Base-by-base conservation (phyloP, 2,329 filamentous ascomycete genomes). In the Colletotrichum tanaceti region DNA sequence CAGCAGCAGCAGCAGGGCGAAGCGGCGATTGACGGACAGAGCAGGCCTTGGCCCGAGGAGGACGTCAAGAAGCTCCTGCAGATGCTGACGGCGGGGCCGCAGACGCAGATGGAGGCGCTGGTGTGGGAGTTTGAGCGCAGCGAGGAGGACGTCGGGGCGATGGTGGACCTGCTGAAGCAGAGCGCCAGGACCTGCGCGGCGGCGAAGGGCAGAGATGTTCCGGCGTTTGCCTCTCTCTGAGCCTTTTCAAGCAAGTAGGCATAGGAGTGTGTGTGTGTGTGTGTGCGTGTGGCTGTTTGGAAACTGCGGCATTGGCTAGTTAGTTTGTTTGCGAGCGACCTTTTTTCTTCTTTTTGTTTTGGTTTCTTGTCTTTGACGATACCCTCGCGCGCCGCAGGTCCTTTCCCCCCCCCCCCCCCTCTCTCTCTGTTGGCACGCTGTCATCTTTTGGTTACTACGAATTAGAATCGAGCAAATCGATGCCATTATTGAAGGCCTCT, bases 141-240 rank as follows among this genome's bases (percentile, higher is more conserved):
- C 39, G 43, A 57, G 20, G 44, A 53, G 14, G 67, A 70, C 5
- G 58, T 70, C 9, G 58, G 38, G 28, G 39, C 50, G 6, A 63
- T 49, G 64, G 58, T 58, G 39, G 54, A 52, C 14, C 9, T 57
- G 52, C 52, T 70, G 28, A 70, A 68, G 58, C 44, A 53, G 41
- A 54, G 50, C 39, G 63, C 63, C 57, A 52, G 67, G 35, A 44
- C 32, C 24, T 32, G 38, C 24, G 64, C 64, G 16, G 43, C 50
- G 20, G 44, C 22, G 11, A 62, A n/a, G 39, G 43, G 50, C 52
- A 57, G 35, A 24, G 14, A 43, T 44, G 32, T 62, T 14, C 67
- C 63, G 35, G 57, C 44, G 58, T 70, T 70, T 28, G 67, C 67
- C 16, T 43, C 20, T 3, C 32, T 20, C n/a, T 68, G 24, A 43